phyloP scores from a whole-genome alignment of 2,329 filamentous ascomycete species.

The Ophiostoma himal-ulmi region DNA sequence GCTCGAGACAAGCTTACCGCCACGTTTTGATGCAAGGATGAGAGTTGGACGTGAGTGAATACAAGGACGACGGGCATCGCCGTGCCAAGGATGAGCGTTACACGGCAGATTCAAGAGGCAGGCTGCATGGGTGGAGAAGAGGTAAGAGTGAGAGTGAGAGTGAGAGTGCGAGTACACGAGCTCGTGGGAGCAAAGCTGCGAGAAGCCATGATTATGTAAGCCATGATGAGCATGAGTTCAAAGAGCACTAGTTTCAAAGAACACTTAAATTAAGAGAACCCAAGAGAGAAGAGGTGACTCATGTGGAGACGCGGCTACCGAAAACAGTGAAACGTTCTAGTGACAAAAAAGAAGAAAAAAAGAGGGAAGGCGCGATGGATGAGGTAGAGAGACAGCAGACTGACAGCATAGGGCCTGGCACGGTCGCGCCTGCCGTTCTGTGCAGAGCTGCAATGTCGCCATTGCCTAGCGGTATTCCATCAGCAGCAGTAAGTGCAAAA shows the following conservation, averaged over 20 bases:
- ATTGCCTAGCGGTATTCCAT: constrained; percentile 19
- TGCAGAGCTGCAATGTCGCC: constrained; percentile 19
- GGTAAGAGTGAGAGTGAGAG: neutral
- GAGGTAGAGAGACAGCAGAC: neutral
- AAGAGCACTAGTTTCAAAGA: neutral
- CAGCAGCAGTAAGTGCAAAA: neutral
- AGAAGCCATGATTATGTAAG: neutral
- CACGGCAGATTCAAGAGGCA: constrained; percentile 20
- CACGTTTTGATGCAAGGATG: constrained; percentile 1
- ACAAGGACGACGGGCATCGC: neutral
- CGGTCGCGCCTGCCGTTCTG: neutral
- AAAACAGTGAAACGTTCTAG: too few species aligned
- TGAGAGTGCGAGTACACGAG: neutral
- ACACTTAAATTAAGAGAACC: neutral
- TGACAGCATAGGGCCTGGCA: neutral
- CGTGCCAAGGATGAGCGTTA: constrained; percentile 10
- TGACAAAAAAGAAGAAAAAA: neutral
- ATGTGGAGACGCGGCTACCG: neutral
- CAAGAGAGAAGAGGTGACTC: neutral
- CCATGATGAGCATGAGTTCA: neutral
- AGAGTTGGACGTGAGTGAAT: neutral
- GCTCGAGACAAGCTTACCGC: neutral
- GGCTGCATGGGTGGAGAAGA: constrained; percentile 16
- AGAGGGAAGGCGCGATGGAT: neutral
- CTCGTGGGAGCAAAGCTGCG: neutral